A percentile compares a stretch with the other conserved stretches of the same genome.
Conservation (phyloP, 2,329 filamentous ascomycete species). For the Fusarium dimerum region DNA sequence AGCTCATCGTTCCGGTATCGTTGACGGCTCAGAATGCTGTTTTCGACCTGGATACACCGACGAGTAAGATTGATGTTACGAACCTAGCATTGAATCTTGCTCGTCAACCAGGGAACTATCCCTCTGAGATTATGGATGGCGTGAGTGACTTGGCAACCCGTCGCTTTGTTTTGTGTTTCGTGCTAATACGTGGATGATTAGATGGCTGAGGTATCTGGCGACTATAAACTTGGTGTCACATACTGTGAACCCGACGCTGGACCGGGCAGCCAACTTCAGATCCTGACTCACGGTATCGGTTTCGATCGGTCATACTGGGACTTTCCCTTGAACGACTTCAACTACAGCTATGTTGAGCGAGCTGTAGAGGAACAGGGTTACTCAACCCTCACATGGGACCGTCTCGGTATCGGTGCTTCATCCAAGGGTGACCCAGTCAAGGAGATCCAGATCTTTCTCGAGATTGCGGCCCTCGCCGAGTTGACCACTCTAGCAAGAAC, state of each 20-base stretch:
- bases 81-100: constrained; percentile 54
- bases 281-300: constrained; percentile 44
- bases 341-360: constrained; percentile 62
- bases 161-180: not conserved
- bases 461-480: constrained; percentile 57
- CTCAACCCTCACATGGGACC: constrained; percentile 62
- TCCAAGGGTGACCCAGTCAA: constrained; percentile 59
- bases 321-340: constrained; percentile 54
- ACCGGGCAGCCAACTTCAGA: constrained; percentile 38
- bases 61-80: constrained; percentile 57
- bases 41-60: constrained; percentile 51
- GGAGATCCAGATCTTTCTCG: constrained; percentile 59
- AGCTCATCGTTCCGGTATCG: constrained; percentile 57
- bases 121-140: constrained; percentile 44
- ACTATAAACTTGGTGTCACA: constrained; percentile 59
- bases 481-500: constrained; percentile 52
- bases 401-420: constrained; percentile 61
- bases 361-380: constrained; percentile 58
- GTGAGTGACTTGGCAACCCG: constrained; percentile 29
- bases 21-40: constrained; percentile 55
- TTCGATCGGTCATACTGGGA: constrained; percentile 61
- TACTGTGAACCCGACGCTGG: constrained; percentile 59
- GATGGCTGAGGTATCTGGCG: constrained; percentile 52
- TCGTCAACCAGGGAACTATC: constrained; percentile 52
- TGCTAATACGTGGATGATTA: constrained; percentile 21